Percentiles rank a stretch among this genome's conserved stretches.
Conservation (phyloP, 1,284 basidiomycete genomes). For the Ceratobasidium sp. region DNA sequence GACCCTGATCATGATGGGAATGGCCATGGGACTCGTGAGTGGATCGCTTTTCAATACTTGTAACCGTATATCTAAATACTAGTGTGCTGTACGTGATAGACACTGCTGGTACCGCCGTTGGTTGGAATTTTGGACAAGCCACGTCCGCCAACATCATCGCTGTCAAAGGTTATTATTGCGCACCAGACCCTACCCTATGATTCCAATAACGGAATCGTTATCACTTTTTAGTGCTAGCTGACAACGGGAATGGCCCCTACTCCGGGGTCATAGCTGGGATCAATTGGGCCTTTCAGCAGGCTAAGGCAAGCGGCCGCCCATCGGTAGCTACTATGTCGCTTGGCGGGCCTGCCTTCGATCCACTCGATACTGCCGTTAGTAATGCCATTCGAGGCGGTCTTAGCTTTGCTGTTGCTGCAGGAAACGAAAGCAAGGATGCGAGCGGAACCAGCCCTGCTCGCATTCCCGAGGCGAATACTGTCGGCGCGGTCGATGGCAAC, state of each 20-base stretch:
- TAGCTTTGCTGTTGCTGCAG: conserved; percentile 44
- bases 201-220: not conserved
- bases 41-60: no score
- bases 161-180: conserved; percentile 73
- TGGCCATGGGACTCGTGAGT: conserved; percentile 43
- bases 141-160: conserved; percentile 94
- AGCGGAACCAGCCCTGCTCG: conserved; percentile 60
- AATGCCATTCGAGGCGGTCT: conserved; percentile 40
- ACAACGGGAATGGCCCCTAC: conserved; percentile 94
- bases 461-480: conserved; percentile 86
- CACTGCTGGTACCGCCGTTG: conserved; percentile 61
- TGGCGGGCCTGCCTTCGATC: conserved; percentile 6
- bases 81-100: no score
- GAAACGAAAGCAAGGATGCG: conserved; percentile 59
- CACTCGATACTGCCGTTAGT: conserved; percentile 39
- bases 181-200: no score
- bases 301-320: conserved; percentile 27
- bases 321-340: conserved; percentile 43
- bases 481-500: conserved; percentile 73
- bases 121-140: conserved; percentile 89
- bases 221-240: conserved; percentile 76
- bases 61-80: no score
- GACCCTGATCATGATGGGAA: conserved; percentile 15
- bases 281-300: conserved; percentile 58
- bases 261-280: conserved; percentile 42